These are phyloP conservation scores for Macrolepiota albuminosa DNA, from an alignment of 768 basidiomycete genomes.

Conservation along the genomic window DNA sequence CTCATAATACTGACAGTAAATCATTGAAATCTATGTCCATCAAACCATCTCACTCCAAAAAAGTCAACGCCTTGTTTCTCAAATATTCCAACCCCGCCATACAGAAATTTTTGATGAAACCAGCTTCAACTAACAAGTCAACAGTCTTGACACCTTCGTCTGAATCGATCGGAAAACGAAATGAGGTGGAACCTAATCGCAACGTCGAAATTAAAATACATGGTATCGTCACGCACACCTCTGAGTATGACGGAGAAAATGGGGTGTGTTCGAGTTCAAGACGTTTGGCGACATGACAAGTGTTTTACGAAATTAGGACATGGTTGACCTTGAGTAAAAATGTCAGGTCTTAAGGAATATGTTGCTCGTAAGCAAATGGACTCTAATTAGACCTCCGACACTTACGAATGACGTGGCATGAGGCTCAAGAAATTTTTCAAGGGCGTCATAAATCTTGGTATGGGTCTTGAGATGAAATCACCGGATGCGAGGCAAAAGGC, in stretches of 20 bases:
- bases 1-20: neutral
- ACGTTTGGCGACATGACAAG: constrained; percentile 30
- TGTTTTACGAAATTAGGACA: constrained; percentile 41
- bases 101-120: constrained; percentile 43
- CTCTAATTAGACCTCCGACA: constrained; percentile 35
- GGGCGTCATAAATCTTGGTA: constrained; percentile 13
- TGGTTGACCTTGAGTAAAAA: constrained; percentile 35
- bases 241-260: constrained; percentile 40
- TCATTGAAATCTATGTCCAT: constrained; percentile 27
- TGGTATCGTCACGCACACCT: constrained; percentile 33
- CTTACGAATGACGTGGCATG: constrained; percentile 36
- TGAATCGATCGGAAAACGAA: constrained; percentile 38
- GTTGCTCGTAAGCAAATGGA: constrained; percentile 20
- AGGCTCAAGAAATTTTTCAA: constrained; percentile 30
- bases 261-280: constrained; percentile 24
- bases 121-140: constrained; percentile 42
- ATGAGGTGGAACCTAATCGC: constrained; percentile 34
- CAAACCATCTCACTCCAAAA: constrained; percentile 49
- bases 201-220: constrained; percentile 38
- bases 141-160: constrained; percentile 41
- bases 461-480: constrained; percentile 34
- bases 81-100: constrained; percentile 49
- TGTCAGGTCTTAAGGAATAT: constrained; percentile 32
- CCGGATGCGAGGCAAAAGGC: constrained; percentile 33
- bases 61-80: constrained; percentile 42